Base-by-base conservation (phyloP, 768 basidiomycete species). In the Lentinula guzmanii region DNA sequence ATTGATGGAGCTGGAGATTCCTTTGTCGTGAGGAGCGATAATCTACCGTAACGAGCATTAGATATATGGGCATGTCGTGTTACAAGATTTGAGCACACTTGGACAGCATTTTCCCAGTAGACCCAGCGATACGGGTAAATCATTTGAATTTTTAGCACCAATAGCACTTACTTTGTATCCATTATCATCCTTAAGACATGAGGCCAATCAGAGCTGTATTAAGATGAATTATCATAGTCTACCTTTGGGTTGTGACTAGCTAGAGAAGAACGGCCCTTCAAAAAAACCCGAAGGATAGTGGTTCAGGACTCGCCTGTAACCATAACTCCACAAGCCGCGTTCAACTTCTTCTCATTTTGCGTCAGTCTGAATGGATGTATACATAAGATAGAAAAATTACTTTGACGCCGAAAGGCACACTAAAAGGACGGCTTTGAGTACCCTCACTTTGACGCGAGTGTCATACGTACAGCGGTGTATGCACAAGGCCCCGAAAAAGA, bases 181-280 rank as follows among this genome's bases (percentile, higher is more conserved):
- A 69, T 95, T 95, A 68, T 95, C 93, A 69, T 89, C 73, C 89
- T 92, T 53, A 24, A 24, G 39, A 31, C 5, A n/a, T 31, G 13
- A 51, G 45, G 15, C 15, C 21, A 41, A 13, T 56, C 9, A 56
- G 41, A 41, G 13, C n/a, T 13, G 11, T 5, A 24, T 6, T 13
- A 4, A 28, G 9, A 8, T 28, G 16, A 54, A 18, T 34, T 52
- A 31, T n/a, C 3, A 42, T 66, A 66, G 24, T 39, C 9, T 43
- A 87, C 90, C 83, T 92, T 93, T 0, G 93, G 93, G 69, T 95
- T 95, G 68, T 95, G 93, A 63, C 88, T 90, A 2, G 92, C 91
- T 87, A 61, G 0, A 64, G 42, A 50, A 55, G 48, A 56, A 56
- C 16, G 35, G 16, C 16, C n/a, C 5, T 54, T 48, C 54, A 61